Evolutionary conservation across 2,329 filamentous ascomycete genomes (phyloP).

Genomic region (Elsinoe batatas): DNA sequence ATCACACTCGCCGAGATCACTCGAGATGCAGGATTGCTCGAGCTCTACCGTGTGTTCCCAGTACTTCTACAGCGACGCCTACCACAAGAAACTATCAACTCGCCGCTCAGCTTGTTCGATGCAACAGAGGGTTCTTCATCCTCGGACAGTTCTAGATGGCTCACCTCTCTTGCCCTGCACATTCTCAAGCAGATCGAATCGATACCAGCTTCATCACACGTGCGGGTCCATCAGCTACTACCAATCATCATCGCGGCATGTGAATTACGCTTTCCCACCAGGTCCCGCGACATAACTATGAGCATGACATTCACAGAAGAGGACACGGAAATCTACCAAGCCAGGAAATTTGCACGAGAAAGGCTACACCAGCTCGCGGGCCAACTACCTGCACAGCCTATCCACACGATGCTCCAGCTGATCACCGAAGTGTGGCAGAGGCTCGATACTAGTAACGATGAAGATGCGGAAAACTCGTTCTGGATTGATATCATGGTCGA

Average conservation of each 20-base stretch:
- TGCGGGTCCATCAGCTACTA: slow-evolving; percentile 45
- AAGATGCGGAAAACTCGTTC: slow-evolving; percentile 38
- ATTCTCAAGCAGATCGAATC: slow-evolving; percentile 41
- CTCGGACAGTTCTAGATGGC: slow-evolving; percentile 29
- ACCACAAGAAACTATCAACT: slow-evolving; percentile 2
- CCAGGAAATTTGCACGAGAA: slow-evolving; percentile 39
- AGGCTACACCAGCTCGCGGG: slow-evolving; percentile 36
- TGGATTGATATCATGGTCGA: slow-evolving; percentile 52
- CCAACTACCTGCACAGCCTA: slow-evolving; percentile 43
- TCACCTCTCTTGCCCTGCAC: slow-evolving; percentile 44
- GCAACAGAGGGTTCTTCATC: neutral
- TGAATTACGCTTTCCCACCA: slow-evolving; percentile 37
- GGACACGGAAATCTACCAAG: slow-evolving; percentile 34
- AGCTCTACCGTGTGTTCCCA: slow-evolving; percentile 48
- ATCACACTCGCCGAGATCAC: slow-evolving; percentile 46
- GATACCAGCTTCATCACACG: slow-evolving; percentile 44
- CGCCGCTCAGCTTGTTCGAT: neutral
- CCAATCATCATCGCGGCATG: slow-evolving; percentile 44
- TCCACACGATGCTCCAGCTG: slow-evolving; percentile 40
- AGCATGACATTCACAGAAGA: slow-evolving; percentile 22
- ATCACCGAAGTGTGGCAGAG: slow-evolving; percentile 45
- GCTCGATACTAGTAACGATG: slow-evolving; percentile 30
- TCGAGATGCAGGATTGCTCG: slow-evolving; percentile 43
- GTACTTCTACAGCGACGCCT: slow-evolving; percentile 24
- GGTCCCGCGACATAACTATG: neutral